Conservation (phyloP, 768 basidiomycete genomes). For the Boletus patriciae region DNA sequence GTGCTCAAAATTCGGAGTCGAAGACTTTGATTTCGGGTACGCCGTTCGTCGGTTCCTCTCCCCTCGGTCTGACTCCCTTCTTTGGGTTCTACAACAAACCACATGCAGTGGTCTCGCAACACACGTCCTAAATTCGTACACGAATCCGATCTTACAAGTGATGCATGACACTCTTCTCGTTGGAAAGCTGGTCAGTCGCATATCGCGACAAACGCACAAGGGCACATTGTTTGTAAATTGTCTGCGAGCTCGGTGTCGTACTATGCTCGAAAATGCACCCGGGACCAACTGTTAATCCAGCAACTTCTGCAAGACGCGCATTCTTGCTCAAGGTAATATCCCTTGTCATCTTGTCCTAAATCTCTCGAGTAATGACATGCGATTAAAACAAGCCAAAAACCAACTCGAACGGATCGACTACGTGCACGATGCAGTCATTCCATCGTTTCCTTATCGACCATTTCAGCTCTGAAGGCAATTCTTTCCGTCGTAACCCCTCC, state of each 20-base stretch:
- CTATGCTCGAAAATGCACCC: constrained; percentile 92
- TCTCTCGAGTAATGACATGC: background rate
- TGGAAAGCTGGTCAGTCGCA: constrained; percentile 85
- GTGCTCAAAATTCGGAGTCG: constrained; percentile 97
- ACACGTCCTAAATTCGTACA: constrained; percentile 96
- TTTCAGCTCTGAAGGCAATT: constrained; percentile 71
- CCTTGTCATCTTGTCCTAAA: background rate
- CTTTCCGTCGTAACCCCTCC: constrained; percentile 58
- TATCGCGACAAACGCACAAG: constrained; percentile 78
- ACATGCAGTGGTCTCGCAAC: constrained; percentile 95
- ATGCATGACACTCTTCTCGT: constrained; percentile 83
- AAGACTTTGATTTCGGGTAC: constrained; percentile 97
- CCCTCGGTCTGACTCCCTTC: background rate
- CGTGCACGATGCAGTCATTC: constrained; percentile 90
- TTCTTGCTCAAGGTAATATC: constrained; percentile 75
- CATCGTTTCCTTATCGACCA: constrained; percentile 92
- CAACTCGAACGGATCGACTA: constrained; percentile 91
- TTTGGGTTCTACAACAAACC: constrained; percentile 90
- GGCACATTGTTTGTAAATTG: constrained; percentile 45
- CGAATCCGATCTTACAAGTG: constrained; percentile 85
- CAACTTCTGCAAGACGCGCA: constrained; percentile 94
- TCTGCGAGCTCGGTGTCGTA: constrained; percentile 87
- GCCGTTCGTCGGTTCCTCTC: constrained; percentile 14
- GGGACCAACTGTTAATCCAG: constrained; percentile 96
- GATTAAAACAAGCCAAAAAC: constrained; percentile 50